Conservation (phyloP, 352 stramenopile genomes). For the Globisporangium nunn region DNA sequence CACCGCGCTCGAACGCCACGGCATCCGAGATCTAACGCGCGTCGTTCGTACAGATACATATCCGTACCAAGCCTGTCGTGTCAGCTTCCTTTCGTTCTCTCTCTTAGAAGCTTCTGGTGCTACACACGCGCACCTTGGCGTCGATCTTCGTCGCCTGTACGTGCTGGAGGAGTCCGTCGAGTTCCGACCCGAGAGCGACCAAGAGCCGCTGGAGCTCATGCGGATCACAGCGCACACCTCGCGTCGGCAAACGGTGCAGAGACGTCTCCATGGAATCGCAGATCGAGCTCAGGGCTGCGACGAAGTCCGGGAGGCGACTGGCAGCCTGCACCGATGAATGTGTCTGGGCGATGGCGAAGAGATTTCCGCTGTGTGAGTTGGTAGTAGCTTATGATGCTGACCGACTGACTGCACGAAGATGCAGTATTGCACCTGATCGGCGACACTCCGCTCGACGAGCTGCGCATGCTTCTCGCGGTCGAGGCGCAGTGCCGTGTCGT, state of each 20-base stretch:
- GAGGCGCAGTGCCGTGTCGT: constrained; percentile 31
- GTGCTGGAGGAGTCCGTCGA: constrained; percentile 23
- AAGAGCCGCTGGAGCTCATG: constrained; percentile 25
- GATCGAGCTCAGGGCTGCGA: constrained; percentile 18
- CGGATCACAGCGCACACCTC: constrained; percentile 11
- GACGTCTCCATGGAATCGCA: constrained; percentile 25
- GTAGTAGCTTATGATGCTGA: too few relatives aligned
- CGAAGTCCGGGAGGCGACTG: constrained; percentile 11
- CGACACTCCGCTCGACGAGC: constrained; percentile 18
- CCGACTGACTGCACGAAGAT: too few relatives aligned
- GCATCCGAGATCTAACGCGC: constrained; percentile 19
- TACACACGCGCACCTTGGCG: constrained; percentile 15
- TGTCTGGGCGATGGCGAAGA: not conserved
- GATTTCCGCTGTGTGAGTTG: too few relatives aligned
- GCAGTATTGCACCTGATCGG: constrained; percentile 18
- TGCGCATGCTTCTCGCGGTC: constrained; percentile 29
- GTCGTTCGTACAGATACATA: too few relatives aligned
- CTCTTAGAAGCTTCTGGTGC: not conserved
- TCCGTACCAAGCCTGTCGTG: too few relatives aligned
- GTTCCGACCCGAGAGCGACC: constrained; percentile 15
- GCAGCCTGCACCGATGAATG: constrained; percentile 16
- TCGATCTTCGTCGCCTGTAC: constrained; percentile 18
- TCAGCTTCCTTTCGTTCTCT: not conserved
- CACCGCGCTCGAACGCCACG: constrained; percentile 20
- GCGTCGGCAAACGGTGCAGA: constrained; percentile 30